Conservation (phyloP, 2,329 filamentous ascomycete species). For the Aspergillus pseudonomiae region DNA sequence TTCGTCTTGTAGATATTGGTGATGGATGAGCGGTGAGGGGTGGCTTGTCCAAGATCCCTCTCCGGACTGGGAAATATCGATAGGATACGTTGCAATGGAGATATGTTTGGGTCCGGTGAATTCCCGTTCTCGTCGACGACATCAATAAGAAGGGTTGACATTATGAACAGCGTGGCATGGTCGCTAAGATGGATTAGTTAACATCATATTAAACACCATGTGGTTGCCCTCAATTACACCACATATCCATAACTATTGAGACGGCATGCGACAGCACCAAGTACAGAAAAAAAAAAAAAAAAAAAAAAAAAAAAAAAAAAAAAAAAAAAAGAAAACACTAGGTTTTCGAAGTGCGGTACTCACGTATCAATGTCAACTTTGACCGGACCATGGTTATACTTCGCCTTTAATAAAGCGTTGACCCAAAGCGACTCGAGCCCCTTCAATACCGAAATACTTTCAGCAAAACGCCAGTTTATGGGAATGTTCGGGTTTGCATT, state of each 20-base stretch:
- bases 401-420: slow-evolving; percentile 3
- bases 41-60: not conserved
- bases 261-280: too few species aligned
- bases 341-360: not conserved
- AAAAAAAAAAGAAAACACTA: too few species aligned
- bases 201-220: not conserved
- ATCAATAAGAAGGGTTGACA: slow-evolving; percentile 4
- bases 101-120: not conserved
- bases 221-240: not conserved
- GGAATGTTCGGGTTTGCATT: slow-evolving; percentile 9
- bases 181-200: not conserved
- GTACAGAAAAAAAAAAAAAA: too few species aligned
- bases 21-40: not conserved
- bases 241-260: not conserved
- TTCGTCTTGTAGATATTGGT: slow-evolving; percentile 21
- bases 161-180: slow-evolving; percentile 14
- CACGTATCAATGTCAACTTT: slow-evolving; percentile 11
- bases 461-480: slow-evolving; percentile 15
- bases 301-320: too few species aligned
- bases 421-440: slow-evolving; percentile 8
- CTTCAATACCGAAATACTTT: slow-evolving; percentile 16
- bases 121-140: slow-evolving; percentile 3
- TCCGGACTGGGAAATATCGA: slow-evolving; percentile 5
- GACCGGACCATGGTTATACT: slow-evolving; percentile 9
- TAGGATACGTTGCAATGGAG: not conserved